Percentiles rank a stretch among this genome's conserved stretches.
These are phyloP conservation scores for Trichophyton schoenleinii DNA, from an alignment of 2,329 filamentous ascomycete genomes.

Conservation along the genomic window DNA sequence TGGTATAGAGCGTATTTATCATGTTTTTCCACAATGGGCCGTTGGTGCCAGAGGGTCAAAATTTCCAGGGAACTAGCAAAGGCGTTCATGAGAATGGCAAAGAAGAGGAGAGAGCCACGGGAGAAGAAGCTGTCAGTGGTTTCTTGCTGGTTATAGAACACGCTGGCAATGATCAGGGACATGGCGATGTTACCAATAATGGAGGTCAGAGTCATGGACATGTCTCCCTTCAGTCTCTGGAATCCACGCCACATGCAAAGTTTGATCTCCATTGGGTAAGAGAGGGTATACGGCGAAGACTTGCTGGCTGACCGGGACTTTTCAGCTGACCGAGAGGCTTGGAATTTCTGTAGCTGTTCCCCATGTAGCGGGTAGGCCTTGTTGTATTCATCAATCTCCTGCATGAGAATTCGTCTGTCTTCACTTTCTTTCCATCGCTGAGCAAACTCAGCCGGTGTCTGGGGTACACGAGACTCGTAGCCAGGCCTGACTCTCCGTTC, in stretches of 20 bases:
- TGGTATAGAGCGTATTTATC: conserved; percentile 77
- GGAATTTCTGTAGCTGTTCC: conserved; percentile 11
- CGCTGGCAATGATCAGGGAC: conserved; percentile 63
- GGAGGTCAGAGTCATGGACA: conserved; percentile 56
- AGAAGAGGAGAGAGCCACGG: conserved; percentile 71
- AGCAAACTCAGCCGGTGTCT: conserved; percentile 59
- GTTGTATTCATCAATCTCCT: conserved; percentile 35
- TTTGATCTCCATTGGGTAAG: conserved; percentile 58
- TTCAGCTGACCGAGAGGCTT: conserved; percentile 28
- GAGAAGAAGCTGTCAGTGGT: conserved; percentile 63
- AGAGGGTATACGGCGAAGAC: conserved; percentile 72
- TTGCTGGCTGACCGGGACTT: conserved; percentile 40
- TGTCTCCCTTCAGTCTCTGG: conserved; percentile 62
- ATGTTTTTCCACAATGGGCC: conserved; percentile 87
- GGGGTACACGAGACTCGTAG: conserved; percentile 39
- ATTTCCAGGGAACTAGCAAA: conserved; percentile 71
- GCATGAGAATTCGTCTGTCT: conserved; percentile 32
- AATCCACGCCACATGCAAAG: conserved; percentile 75
- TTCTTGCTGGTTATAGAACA: conserved; percentile 63
- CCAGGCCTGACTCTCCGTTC: conserved; percentile 64
- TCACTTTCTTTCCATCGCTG: conserved; percentile 43
- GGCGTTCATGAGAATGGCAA: conserved; percentile 75
- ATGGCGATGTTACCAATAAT: conserved; percentile 59
- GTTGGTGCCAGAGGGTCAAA: conserved; percentile 73
- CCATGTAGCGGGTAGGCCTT: conserved; percentile 28